Evolutionary conservation across 805 yeast species (phyloP), one percentile per base, ranked within the genome.

Genomic region (Teunomyces lycoperdinae): DNA sequence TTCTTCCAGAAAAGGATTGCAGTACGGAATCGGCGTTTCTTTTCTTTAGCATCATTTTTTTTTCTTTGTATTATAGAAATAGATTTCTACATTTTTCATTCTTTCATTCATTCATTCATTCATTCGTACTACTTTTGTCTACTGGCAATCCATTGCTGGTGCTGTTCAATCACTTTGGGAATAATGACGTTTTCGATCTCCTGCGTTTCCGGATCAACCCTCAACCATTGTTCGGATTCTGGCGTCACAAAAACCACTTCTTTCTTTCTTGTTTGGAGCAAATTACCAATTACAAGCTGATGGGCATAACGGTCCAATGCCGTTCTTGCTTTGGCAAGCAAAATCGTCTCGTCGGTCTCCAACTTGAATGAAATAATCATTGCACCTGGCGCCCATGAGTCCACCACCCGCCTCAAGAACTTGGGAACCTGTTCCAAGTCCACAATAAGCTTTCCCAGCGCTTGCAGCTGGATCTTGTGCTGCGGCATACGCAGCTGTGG

Each of bases 341-440:
- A 71, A 20, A 94, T 80, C 7, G 71, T 56, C 47, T 68, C 63
- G 64, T 94, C 99, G 0, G 99, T 94, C 62, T 94, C 99, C 44
- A 94, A 77, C 66, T 94, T 94, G 71, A 94, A 94, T 13, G 96
- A 87, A 0, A 92, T 87, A 48, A 94, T 89, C 96, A 90, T 87
- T 1, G 97, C 95, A 9, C 84, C 80, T 2, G 95, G 96, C 0
- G 96, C 96, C 99, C 99, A 94, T 9, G 83, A 78, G 54, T 89
- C 95, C 1, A 91, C 97, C 51, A 94, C 71, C 48, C 96, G 75
- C 53, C 89, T 80, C 58, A 94, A 76, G 58, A 94, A 92, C 62
- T 94, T 94, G 14, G 99, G 99, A 3, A 94, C 99, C 4, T 96
- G 98, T 62, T 92, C 97, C 54, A 94, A 71, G 56, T 90, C 87